Conservation (phyloP, 1,284 basidiomycete species). For the Rhizoctonia solani region DNA sequence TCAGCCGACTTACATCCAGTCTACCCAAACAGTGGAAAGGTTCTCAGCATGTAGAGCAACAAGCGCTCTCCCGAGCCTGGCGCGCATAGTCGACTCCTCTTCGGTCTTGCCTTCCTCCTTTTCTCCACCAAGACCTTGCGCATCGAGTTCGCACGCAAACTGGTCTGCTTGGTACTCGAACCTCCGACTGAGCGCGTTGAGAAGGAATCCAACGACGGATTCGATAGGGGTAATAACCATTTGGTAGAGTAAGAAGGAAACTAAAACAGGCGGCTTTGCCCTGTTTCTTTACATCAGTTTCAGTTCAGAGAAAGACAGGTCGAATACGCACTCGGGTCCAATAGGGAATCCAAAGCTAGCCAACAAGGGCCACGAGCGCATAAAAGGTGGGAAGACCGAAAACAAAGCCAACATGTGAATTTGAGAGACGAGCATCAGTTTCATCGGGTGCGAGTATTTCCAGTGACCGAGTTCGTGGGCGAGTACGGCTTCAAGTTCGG, state of each 20-base stretch:
- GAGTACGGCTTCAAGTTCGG: slow-evolving; percentile 85
- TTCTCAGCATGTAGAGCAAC: slow-evolving; percentile 88
- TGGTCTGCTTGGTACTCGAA: slow-evolving; percentile 92
- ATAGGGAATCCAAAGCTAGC: slow-evolving; percentile 85
- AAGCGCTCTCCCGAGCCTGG: slow-evolving; percentile 78
- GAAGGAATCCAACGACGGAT: slow-evolving; percentile 70
- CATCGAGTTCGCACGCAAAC: slow-evolving; percentile 69
- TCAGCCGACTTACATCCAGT: slow-evolving; percentile 69
- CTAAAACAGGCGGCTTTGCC: slow-evolving; percentile 75
- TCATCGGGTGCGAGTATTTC: slow-evolving; percentile 87
- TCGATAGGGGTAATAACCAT: slow-evolving; percentile 85
- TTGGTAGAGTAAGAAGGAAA: slow-evolving; percentile 89
- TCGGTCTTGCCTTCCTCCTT: slow-evolving; percentile 46
- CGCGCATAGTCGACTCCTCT: slow-evolving; percentile 61
- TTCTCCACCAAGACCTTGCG: slow-evolving; percentile 47
- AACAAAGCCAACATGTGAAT: slow-evolving; percentile 86
- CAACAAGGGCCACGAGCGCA: slow-evolving; percentile 83
- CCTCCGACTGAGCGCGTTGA: slow-evolving; percentile 79
- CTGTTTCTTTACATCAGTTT: background rate
- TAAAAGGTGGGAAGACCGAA: slow-evolving; percentile 88
- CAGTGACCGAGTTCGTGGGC: slow-evolving; percentile 96
- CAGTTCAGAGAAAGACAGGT: background rate
- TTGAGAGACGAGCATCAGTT: slow-evolving; percentile 85
- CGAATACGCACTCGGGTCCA: slow-evolving; percentile 48
- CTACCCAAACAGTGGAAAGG: slow-evolving; percentile 86